Evolutionary conservation across 1,284 basidiomycete genomes (phyloP), one percentile per base, ranked within the genome.

Genomic region (Microbotryomycetes sp.): DNA sequence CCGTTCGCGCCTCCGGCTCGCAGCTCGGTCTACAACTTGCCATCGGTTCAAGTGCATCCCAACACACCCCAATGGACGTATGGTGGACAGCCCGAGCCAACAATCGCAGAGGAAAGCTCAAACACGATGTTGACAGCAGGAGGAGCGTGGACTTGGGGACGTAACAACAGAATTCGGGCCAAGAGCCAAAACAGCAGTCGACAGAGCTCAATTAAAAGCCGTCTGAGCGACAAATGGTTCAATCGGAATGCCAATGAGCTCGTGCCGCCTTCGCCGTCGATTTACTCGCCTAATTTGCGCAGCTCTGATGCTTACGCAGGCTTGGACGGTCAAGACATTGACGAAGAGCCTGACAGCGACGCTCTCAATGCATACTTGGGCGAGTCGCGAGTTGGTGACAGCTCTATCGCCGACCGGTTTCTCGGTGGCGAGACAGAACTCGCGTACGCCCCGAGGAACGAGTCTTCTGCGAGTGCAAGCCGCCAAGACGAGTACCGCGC

Each of bases 341-440:
- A 41, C 18, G 35, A 41, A 18, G 35, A 41, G 35, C 35, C 35
- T 9, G 35, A 41, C 18, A 9, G 18, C 18, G 35, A 41, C 9
- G 35, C 35, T 41, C 18, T 41, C 11, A 18, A 41, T 41, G 35
- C 35, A 11, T 41, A 41, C 18, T 18, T 41, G 18, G 35, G 11
- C 35, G 35, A 41, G 35, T 9, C 35, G 9, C 35, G 35, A 41
- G 35, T 41, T 41, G 35, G 35, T 18, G 18, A 41, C 35, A 18
- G 18, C 18, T 18, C 9, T 9, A 41, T 65, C 35, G 66, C 66
- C 6, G 30, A 30, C 21, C 50, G 58, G 21, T 67, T 54, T 54
- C 54, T 61, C 24, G 26, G 24, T 2, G 66, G 66, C 15, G 56
- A 60, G 6, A 51, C 48, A 11, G 35, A 41, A 41, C 18, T 41